These are phyloP conservation scores for Lactarius tabidus DNA, from an alignment of 768 basidiomycete species.

Conservation along the genomic window DNA sequence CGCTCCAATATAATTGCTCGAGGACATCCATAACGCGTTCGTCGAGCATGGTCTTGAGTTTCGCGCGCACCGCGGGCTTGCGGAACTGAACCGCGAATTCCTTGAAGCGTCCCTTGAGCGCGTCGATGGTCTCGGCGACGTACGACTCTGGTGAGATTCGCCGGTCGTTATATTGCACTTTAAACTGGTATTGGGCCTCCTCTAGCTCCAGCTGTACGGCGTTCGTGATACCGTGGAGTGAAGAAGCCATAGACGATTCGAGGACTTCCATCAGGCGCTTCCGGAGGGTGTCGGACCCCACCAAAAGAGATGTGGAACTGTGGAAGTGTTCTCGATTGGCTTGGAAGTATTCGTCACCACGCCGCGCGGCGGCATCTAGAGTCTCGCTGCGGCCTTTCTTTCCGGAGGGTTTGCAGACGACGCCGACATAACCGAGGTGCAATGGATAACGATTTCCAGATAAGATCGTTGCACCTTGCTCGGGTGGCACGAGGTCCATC, in stretches of 20 bases:
- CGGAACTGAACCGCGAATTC: constrained; percentile 81
- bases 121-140: constrained; percentile 95
- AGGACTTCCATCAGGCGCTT: constrained; percentile 93
- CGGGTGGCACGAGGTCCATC: constrained; percentile 93
- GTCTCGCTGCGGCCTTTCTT: constrained; percentile 51
- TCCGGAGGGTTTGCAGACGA: constrained; percentile 77
- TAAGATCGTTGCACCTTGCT: constrained; percentile 76
- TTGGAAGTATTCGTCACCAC: constrained; percentile 67
- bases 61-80: constrained; percentile 82
- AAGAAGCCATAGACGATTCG: constrained; percentile 96
- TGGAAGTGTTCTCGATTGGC: constrained; percentile 60
- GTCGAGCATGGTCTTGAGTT: constrained; percentile 90
- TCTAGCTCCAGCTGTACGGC: constrained; percentile 96
- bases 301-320: constrained; percentile 64
- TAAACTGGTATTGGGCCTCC: constrained; percentile 97
- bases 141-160: constrained; percentile 94
- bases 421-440: constrained; percentile 95
- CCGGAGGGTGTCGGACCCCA: constrained; percentile 88
- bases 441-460: constrained; percentile 93
- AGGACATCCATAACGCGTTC: constrained; percentile 97
- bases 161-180: constrained; percentile 96
- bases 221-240: constrained; percentile 93
- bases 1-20: constrained; percentile 95
- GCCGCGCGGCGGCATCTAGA: constrained; percentile 46
- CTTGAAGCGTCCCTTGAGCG: constrained; percentile 85